These are phyloP conservation scores for Mortierella alpina DNA, from an alignment of 192 early-diverging fungal genomes.

Conservation along the genomic window DNA sequence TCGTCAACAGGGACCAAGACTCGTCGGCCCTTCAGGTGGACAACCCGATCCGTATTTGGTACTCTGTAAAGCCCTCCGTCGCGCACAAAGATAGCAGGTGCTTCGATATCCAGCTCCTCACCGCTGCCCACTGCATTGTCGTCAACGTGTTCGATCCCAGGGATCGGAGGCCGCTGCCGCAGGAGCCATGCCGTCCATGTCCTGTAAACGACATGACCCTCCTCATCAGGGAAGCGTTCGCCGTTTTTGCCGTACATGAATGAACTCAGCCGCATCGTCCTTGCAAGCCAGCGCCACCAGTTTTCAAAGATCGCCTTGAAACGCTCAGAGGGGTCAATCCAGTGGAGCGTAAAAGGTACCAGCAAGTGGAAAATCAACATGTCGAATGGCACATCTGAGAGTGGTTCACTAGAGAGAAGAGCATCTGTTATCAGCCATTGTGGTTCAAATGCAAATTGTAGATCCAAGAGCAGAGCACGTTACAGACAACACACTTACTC, in stretches of 20 bases:
- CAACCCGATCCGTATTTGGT: slow-evolving; percentile 86
- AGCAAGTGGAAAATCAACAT: slow-evolving; percentile 79
- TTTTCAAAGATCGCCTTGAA: slow-evolving; percentile 63
- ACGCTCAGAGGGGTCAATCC: slow-evolving; percentile 69
- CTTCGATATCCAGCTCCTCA: slow-evolving; percentile 39
- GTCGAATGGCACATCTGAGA: slow-evolving; percentile 83
- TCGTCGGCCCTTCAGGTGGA: slow-evolving; percentile 78
- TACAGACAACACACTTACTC: slow-evolving; percentile 58
- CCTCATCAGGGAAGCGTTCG: slow-evolving; percentile 74
- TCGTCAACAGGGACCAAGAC: slow-evolving; percentile 86
- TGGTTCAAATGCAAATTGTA: not conserved
- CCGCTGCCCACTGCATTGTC: slow-evolving; percentile 56
- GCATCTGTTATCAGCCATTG: not conserved
- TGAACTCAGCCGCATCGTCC: slow-evolving; percentile 75
- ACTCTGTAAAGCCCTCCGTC: slow-evolving; percentile 81
- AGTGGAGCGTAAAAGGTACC: slow-evolving; percentile 72
- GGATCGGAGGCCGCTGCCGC: slow-evolving; percentile 61
- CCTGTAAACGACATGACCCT: slow-evolving; percentile 69
- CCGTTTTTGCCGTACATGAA: slow-evolving; percentile 80
- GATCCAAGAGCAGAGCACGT: too few species aligned
- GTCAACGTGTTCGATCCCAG: slow-evolving; percentile 58
- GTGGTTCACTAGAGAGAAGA: slow-evolving; percentile 62
- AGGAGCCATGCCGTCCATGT: slow-evolving; percentile 67
- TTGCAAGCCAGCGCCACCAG: slow-evolving; percentile 83
- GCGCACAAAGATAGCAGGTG: slow-evolving; percentile 67